Conservation (phyloP, 2,329 filamentous ascomycete genomes). For the Fusarium camptoceras region DNA sequence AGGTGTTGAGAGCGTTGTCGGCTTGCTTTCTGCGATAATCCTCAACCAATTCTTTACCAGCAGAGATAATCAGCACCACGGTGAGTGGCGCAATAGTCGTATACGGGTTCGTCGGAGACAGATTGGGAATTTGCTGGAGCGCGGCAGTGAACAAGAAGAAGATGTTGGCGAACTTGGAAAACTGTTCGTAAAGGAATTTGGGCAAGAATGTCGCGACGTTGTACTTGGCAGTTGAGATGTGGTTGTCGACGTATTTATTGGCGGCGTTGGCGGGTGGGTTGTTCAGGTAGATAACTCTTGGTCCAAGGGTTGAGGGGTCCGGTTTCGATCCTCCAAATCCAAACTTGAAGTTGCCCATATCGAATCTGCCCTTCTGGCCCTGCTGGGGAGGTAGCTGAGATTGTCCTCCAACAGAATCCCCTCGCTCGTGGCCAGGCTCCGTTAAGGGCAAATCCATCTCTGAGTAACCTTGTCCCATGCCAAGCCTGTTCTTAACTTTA, state of each 20-base stretch:
- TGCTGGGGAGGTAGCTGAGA: constrained; percentile 53
- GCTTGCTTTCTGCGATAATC: constrained; percentile 91
- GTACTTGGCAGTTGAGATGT: constrained; percentile 98
- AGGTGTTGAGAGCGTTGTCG: constrained; percentile 88
- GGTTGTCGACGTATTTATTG: constrained; percentile 95
- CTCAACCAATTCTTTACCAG: constrained; percentile 92
- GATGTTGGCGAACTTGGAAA: constrained; percentile 98
- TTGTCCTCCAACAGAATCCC: constrained; percentile 54
- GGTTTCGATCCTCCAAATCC: constrained; percentile 86
- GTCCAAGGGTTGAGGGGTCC: constrained; percentile 91
- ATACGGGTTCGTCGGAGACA: constrained; percentile 94
- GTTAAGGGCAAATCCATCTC: constrained; percentile 98
- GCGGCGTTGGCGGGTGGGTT: constrained; percentile 90
- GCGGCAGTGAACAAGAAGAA: constrained; percentile 99
- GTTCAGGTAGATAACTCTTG: constrained; percentile 94
- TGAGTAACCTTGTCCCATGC: constrained; percentile 89
- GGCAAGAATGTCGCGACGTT: constrained; percentile 92
- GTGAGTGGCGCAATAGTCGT: constrained; percentile 96
- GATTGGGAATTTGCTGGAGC: constrained; percentile 92
- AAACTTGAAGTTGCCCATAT: constrained; percentile 87
- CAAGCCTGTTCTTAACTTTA: constrained; percentile 88
- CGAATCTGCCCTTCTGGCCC: constrained; percentile 63
- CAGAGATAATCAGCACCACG: constrained; percentile 92
- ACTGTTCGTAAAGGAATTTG: constrained; percentile 98
- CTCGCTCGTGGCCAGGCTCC: constrained; percentile 68